These are phyloP conservation scores for Epichloe sibirici DNA, from an alignment of 2,329 filamentous ascomycete genomes.

Conservation along the genomic window DNA sequence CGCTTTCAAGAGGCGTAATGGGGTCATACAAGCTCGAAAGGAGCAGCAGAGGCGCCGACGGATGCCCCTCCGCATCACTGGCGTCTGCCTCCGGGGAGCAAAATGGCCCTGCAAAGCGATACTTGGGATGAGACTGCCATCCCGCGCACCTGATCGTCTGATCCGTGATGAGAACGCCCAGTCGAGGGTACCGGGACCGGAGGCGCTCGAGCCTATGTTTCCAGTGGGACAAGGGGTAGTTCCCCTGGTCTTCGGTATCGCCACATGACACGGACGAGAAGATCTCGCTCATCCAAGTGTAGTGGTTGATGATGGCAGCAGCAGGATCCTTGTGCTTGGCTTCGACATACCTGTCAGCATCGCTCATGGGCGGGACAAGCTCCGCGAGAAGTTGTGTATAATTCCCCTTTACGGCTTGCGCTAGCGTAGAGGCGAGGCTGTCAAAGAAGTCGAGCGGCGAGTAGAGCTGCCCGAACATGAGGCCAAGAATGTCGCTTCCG, in stretches of 20 bases:
- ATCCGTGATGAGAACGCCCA: constrained; percentile 14
- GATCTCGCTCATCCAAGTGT: not conserved
- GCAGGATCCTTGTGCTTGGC: not conserved
- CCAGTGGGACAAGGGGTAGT: constrained; percentile 10
- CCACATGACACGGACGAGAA: constrained; percentile 7
- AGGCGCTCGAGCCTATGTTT: constrained; percentile 11
- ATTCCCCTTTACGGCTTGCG: constrained; percentile 1
- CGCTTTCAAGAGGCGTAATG: constrained; percentile 28
- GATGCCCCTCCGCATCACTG: constrained; percentile 14
- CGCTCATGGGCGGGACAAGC: constrained; percentile 1
- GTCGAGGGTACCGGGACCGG: constrained; percentile 12
- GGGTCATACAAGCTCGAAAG: constrained; percentile 26
- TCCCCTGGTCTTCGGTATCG: constrained; percentile 9
- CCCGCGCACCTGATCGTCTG: constrained; percentile 20
- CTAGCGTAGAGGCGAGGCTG: constrained; percentile 2
- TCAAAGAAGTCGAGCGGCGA: constrained; percentile 11
- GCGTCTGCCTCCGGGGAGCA: constrained; percentile 8
- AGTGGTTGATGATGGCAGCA: not conserved
- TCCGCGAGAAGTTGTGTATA: not conserved
- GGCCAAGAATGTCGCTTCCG: constrained; percentile 5
- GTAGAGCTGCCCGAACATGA: constrained; percentile 17
- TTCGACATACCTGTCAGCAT: not conserved
- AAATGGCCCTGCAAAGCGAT: constrained; percentile 19
- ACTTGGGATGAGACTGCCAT: constrained; percentile 20
- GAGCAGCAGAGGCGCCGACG: constrained; percentile 26